Evolutionary conservation across 2,329 filamentous ascomycete species (phyloP), one percentile per base, ranked within the genome.

Genomic region (Ophiostoma sp.): DNA sequence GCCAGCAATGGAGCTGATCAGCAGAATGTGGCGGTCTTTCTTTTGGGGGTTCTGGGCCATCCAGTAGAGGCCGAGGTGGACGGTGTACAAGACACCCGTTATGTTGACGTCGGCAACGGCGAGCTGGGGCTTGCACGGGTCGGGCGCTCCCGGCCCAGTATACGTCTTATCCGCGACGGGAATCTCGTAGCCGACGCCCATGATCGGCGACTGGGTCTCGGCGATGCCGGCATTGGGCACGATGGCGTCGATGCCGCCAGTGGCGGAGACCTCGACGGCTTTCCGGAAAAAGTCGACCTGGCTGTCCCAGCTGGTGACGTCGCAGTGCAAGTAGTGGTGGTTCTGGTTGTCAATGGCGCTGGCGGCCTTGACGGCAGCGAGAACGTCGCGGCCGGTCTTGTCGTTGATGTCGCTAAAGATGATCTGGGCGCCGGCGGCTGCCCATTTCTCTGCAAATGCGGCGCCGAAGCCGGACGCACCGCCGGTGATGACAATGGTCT

Each of bases 171-270:
- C 80, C 48, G 73, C 74, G 11, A 27, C 71, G 2, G 85, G 84
- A 65, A 78, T 74, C 76, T 86, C 85, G 71, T 88, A 83, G 5
- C 74, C 74, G 7, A 74, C 73, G 31, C 76, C 74, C 6, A 75
- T 73, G 15, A 74, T 73, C 64, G 70, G 70, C 5, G 75, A 70
- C 41, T 77, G 68, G 41, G 76, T 75, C 54, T 82, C 81, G 64
- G 82, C 80, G 72, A 90, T 84, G 68, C 89, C 89, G 0, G 89
- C 89, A 76, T 90, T 90, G 72, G 88, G 87, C 64, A 90, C 86
- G 7, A 90, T 87, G 20, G 83, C 80, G 76, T 90, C 86, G 72
- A 90, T 84, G 23, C 83, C 83, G 17, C 83, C 83, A 68, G 84
- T 80, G 1, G 81, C 80, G 72, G 86, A 88, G 70, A 86, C 79